phyloP scores from a whole-genome alignment of 2,329 filamentous ascomycete genomes.

The Pezicula carpinea region DNA sequence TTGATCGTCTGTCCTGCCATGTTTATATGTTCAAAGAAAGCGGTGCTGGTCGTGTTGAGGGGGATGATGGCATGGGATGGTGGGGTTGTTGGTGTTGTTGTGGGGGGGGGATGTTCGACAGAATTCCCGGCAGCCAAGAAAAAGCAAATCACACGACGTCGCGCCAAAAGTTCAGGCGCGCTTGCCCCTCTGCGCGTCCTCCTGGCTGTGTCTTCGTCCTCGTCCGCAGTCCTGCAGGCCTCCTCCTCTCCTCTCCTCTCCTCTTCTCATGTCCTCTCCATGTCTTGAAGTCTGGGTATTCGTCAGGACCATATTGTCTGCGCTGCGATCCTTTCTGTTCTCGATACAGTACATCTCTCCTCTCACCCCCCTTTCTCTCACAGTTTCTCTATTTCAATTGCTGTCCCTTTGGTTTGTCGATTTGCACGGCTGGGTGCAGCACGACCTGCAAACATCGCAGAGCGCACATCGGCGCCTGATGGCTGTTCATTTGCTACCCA shows the following conservation, averaged over 20 bases:
- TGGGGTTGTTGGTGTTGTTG: not conserved
- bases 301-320: conserved; percentile 1
- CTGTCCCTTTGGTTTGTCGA: too few relatives aligned
- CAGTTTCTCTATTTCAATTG: too few relatives aligned
- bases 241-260: not conserved
- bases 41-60: conserved; percentile 3
- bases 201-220: not conserved
- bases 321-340: too few relatives aligned
- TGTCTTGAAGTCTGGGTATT: conserved; percentile 6
- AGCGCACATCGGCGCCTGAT: conserved; percentile 6
- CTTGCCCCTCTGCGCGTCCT: conserved; percentile 1
- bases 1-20: conserved; percentile 43
- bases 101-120: conserved; percentile 60
- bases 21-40: conserved; percentile 29
- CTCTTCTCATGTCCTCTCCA: not conserved
- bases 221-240: not conserved
- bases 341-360: too few relatives aligned
- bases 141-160: conserved; percentile 45
- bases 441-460: too few relatives aligned
- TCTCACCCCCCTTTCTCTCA: too few relatives aligned
- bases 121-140: conserved; percentile 77
- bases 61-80: conserved; percentile 1
- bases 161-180: not conserved
- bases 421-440: too few relatives aligned
- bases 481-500: conserved; percentile 16